Conservation (phyloP, 768 basidiomycete genomes). For the Leccinum imitatum region DNA sequence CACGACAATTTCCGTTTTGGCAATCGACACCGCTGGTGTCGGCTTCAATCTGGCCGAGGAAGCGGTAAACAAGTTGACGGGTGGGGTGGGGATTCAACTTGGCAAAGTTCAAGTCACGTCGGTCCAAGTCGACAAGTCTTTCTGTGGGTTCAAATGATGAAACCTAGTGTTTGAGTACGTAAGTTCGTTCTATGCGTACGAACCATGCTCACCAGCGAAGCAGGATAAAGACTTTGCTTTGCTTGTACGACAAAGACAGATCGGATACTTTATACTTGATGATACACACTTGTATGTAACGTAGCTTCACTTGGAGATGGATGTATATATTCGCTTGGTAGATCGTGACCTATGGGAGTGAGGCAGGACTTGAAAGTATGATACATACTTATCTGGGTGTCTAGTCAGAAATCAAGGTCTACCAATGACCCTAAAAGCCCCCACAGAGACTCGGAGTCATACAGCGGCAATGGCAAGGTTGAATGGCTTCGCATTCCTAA, state of each 20-base stretch:
- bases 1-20: constrained; percentile 1
- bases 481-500: no score
- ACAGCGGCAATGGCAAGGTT: no score
- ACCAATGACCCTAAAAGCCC: no score
- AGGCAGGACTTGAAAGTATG: no score
- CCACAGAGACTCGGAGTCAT: no score
- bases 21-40: not conserved
- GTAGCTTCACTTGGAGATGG: not conserved
- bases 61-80: not conserved
- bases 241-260: not conserved
- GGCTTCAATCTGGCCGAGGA: not conserved
- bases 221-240: not conserved
- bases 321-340: no score
- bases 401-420: no score
- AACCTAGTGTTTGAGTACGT: not conserved
- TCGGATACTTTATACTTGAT: not conserved
- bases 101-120: not conserved
- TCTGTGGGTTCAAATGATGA: not conserved
- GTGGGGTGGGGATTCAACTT: not conserved
- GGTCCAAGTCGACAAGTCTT: not conserved
- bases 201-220: not conserved
- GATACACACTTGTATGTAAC: not conserved
- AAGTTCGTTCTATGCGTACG: not conserved
- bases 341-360: no score
- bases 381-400: no score